Base-by-base conservation (phyloP, 2,329 filamentous ascomycete genomes). In the Fusarium cicatricum region DNA sequence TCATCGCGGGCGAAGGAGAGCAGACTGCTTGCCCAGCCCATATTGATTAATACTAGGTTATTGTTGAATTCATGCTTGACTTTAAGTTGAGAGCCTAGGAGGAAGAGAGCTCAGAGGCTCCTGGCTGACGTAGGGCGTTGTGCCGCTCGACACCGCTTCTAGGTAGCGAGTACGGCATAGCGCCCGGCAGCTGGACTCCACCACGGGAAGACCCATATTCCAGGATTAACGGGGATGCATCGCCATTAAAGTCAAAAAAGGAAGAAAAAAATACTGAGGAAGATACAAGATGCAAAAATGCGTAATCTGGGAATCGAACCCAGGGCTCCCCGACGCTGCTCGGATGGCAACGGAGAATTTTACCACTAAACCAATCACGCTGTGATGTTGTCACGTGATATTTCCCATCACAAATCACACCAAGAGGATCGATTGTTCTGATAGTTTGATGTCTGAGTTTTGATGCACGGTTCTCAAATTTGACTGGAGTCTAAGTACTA, bases 1-100 rank as follows among this genome's bases (percentile, higher is more conserved):
- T 85, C 82, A 72, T 85, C 80, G 62, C 78, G 80, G 28, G 67
- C 70, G 44, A 76, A 66, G 5, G 64, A 53, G 34, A 71, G 58
- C 14, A 77, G 31, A 21, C 55, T 59, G 16, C 56, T 61, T 57
- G 65, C 58, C 68, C 73, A 75, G 44, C 72, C 72, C 81, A 84
- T 83, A 34, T 52, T 75, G 53, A 53, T 38, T 26, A 26, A 41
- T 50, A 45, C 21, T 37, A 29, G 55, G 37, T 45, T 6, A 26
- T 64, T 57, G 48, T 52, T 37, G 55, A 56, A 45, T 31, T 57
- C 60, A 62, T 62, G 47, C 14, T 61, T 42, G 17, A 17, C 14
- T 33, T 10, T 46, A 34, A 33, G 45, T 19, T 64, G 40, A 29
- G 26, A 21, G 14, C 16, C 33, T 32, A 17, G 34, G 34, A 21